Evolutionary conservation across 768 basidiomycete species (phyloP), one percentile per base, ranked within the genome.

Genomic region (Trametes cingulata): DNA sequence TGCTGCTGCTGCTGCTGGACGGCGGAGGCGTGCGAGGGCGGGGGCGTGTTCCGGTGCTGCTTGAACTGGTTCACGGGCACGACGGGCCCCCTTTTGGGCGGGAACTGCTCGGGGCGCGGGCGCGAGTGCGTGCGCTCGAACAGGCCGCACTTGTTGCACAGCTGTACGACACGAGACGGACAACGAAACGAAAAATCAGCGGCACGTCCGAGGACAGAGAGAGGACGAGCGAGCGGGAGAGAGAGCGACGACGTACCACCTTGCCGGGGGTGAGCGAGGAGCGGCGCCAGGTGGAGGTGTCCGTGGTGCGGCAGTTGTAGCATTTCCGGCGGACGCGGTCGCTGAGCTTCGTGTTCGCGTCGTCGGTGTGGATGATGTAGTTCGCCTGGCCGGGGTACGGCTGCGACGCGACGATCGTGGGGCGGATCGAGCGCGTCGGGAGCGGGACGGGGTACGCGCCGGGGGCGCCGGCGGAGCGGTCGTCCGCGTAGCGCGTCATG

Each of bases 271-370:
- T 86, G 59, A 92, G 80, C 68, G 88, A 90, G 15, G 84, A 85
- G 60, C 90, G 75, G 36, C 90, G 75, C 90, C 90, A 92, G 24
- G 90, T 91, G 50, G 86, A 87, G 33, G 91, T 91, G 63, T 92
- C 90, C 14, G 90, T 91, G 24, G 90, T 91, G 71, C 87, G 86
- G 72, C 90, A 92, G 71, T 92, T 92, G 81, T 88, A 91, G 73
- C 90, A 92, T 47, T 89, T 77, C 37, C 90, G 74, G 25, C 90
- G 80, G 49, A 92, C 86, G 40, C 88, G 80, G 69, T 91, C 88
- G 68, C 84, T 87, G 56, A 91, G 78, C 74, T 92, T 92, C 0
- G 89, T 91, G 1, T 88, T 82, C 0, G 90, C 90, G 65, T 92
- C 90, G 71, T 90, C 88, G 0, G 90, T 91, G 73, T 86, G 76